Conservation (phyloP, 2,329 filamentous ascomycete species). For the Colletotrichum lupini region DNA sequence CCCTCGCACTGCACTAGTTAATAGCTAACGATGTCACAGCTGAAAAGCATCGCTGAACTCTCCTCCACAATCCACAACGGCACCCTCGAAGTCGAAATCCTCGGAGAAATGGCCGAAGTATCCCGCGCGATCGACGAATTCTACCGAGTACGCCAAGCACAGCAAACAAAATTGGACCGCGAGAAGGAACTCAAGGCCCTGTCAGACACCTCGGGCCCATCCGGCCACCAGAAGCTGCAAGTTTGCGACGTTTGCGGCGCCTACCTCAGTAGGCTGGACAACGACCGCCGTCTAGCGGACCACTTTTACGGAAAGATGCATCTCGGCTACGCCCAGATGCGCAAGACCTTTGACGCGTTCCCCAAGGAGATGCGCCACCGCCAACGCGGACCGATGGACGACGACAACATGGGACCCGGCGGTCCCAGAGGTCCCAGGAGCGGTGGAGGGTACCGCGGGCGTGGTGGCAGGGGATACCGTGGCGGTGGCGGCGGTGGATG, state of each 20-base stretch:
- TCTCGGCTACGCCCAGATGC: constrained; percentile 96
- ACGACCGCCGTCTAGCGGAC: constrained; percentile 91
- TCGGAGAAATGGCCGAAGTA: constrained; percentile 85
- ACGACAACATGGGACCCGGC: constrained; percentile 56
- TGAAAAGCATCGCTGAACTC: constrained; percentile 88
- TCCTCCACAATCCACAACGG: constrained; percentile 82
- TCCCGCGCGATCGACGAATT: constrained; percentile 87
- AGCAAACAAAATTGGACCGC: constrained; percentile 82
- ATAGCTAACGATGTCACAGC: constrained; percentile 50
- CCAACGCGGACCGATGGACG: constrained; percentile 66
- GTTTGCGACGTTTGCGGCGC: constrained; percentile 99
- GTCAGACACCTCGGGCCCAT: constrained; percentile 91
- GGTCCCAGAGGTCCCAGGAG: constrained; percentile 63
- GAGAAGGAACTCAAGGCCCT: constrained; percentile 91
- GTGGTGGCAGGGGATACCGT: constrained; percentile 62
- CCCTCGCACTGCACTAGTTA: background rate
- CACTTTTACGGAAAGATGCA: constrained; percentile 99
- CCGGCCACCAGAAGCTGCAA: constrained; percentile 96
- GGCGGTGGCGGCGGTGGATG: constrained; percentile 49
- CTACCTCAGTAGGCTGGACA: constrained; percentile 91
- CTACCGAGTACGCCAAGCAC: constrained; percentile 84
- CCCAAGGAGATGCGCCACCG: constrained; percentile 86
- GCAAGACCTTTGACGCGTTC: constrained; percentile 89
- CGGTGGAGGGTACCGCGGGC: constrained; percentile 64
- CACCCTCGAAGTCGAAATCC: constrained; percentile 84